Evolutionary conservation across 2,329 filamentous ascomycete species (phyloP), one percentile per base, ranked within the genome.

Genomic region (Penicillium sp.): DNA sequence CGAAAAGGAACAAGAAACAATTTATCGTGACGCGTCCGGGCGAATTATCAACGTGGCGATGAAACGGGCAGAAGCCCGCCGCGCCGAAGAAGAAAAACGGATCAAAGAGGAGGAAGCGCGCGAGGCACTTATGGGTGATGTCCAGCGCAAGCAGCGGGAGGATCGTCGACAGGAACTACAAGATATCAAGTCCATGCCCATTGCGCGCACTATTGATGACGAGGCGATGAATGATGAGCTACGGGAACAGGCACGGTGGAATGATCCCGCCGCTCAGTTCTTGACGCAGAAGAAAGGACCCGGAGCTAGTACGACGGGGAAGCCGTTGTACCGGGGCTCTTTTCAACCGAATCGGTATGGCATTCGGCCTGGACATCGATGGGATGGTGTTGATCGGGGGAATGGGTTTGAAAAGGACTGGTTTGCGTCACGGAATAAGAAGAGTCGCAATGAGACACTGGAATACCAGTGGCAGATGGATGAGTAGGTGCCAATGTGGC

Each of bases 401-500:
- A 99, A 91, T 76, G 93, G 93, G 0, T 98, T 97, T 72, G 95
- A 99, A 78, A 89, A 86, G 60, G 89, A 97, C 71, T 90, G 93
- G 78, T 98, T 98, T 77, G 91, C 90, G 72, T 90, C 92, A 2
- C 80, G 93, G 63, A 97, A 97, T 73, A 81, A 86, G 64, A 85
- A 85, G 64, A 86, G 87, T 68, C 86, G 92, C 71, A 86, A 89
- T 66, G 89, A 90, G 74, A 88, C 88, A 31, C 75, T 98, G 69
- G 87, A 93, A 67, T 98, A 97, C 75, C 86, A 89, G 31, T 99
- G 93, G 95, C 91, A 97, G 80, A 95, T 96, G 89, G 95, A 97
- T 77, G 90, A 92, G 75, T 95, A 82, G 33, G 22, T 39, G 22
- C n/a, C 26, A 7, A 22, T 35, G 19, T 10, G 8, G n/a, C 33